These are phyloP conservation scores for Actinidia chinensis DNA, from an alignment of 179 eudicot genomes.

Conservation along the genomic window DNA sequence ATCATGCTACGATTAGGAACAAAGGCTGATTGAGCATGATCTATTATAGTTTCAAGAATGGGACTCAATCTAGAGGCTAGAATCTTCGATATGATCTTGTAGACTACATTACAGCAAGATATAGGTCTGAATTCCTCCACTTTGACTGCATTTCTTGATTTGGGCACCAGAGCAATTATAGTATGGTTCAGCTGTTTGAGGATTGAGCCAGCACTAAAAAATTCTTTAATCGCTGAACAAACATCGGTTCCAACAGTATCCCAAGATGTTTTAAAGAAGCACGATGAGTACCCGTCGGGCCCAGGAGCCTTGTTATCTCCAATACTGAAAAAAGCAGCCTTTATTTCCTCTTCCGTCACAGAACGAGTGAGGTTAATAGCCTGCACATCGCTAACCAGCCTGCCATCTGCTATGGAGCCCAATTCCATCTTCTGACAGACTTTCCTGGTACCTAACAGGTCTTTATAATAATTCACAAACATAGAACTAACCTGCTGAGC, in stretches of 20 bases:
- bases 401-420: no score
- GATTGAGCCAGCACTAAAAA: not conserved
- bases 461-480: no score
- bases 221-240: not conserved
- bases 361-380: no score
- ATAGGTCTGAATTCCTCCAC: not conserved
- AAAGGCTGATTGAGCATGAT: not conserved
- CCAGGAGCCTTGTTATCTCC: constrained; percentile 3
- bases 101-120: not conserved
- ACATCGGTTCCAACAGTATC: not conserved
- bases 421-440: no score
- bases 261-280: constrained; percentile 5
- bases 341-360: not conserved
- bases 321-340: not conserved
- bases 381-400: no score
- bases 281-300: constrained; percentile 7
- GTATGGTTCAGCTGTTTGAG: not conserved
- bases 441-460: no score
- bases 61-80: not conserved
- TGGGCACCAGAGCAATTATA: not conserved
- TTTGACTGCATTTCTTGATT: not conserved
- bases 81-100: not conserved
- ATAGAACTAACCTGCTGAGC: no score
- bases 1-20: not conserved
- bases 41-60: not conserved